phyloP scores from a whole-genome alignment of 768 basidiomycete species.

The Leccinellum rugosiceps region DNA sequence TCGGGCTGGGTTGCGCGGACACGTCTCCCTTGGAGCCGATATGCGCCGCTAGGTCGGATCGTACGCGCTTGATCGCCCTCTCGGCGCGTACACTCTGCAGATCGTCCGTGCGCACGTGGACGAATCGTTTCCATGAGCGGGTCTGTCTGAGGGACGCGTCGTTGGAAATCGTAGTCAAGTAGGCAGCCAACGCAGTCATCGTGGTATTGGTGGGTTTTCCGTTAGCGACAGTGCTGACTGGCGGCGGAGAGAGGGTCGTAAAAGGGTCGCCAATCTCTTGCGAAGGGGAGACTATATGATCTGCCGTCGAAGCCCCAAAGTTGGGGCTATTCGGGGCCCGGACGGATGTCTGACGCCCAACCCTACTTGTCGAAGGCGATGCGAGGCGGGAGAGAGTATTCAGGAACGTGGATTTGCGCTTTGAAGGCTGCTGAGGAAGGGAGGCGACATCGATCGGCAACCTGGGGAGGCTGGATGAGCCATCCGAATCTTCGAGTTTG shows the following conservation, averaged over 20 bases:
- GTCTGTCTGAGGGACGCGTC: constrained; percentile 57
- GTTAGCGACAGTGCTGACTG: constrained; percentile 17
- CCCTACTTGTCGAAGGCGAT: constrained; percentile 61
- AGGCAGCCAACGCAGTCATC: constrained; percentile 69
- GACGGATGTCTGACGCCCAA: constrained; percentile 39
- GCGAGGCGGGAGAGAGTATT: constrained; percentile 83
- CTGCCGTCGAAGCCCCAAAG: constrained; percentile 33
- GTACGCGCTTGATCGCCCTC: constrained; percentile 82
- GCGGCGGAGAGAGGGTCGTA: constrained; percentile 36
- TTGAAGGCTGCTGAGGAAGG: constrained; percentile 49
- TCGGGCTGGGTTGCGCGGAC: constrained; percentile 20
- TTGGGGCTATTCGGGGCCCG: constrained; percentile 30
- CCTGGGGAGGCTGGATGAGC: constrained; percentile 52
- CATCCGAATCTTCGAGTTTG: constrained; percentile 68
- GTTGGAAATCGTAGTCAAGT: constrained; percentile 78
- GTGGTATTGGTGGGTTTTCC: constrained; percentile 41
- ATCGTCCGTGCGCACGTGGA: constrained; percentile 83
- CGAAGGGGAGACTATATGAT: constrained; percentile 45
- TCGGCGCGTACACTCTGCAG: constrained; percentile 84
- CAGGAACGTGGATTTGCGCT: constrained; percentile 81
- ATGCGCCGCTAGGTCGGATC: constrained; percentile 81
- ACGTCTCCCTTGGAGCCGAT: constrained; percentile 37
- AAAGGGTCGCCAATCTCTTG: constrained; percentile 65
- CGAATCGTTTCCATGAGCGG: constrained; percentile 81
- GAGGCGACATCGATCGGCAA: constrained; percentile 58